Base-by-base conservation (phyloP, 2,329 filamentous ascomycete species). In the Sporothrix dimorphospora region DNA sequence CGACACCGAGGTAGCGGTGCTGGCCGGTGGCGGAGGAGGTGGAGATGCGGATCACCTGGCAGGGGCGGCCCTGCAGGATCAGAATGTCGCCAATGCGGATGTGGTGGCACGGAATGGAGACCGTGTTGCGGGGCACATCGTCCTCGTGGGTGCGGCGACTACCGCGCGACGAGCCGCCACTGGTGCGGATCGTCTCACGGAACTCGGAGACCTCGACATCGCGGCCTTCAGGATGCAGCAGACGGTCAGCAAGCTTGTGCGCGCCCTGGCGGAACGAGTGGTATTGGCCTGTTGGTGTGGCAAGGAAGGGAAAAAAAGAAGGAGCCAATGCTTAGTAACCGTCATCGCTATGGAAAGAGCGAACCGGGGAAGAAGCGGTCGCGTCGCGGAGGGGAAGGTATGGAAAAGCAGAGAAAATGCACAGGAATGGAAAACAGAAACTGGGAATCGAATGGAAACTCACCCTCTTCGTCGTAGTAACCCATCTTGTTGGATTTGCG, bases 1-100 rank as follows among this genome's bases (percentile, higher is more conserved):
- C 96, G 78, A 99, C 96, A 90, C 96, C 96, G 76, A 99, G 93
- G 90, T 98, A 99, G 82, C 96, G 93, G 91, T 99, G 95, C 90
- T 99, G 96, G 83, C 96, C 96, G 75, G 96, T 99, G 87, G 97
- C 95, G 78, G 93, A 89, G 72, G 95, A 98, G 85, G 94, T 97
- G 78, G 94, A 97, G 91, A 99, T 98, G 83, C 95, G 95, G 88
- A 99, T 99, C 84, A 99, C 95, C 90, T 99, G 96, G 92, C 94
- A 98, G 80, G 96, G 94, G 79, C 96, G 95, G 83, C 95, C 95
- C 89, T 99, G 96, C 78, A 99, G 94, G 87, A 98, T 97, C 85
- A 99, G 86, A 85, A 99, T 93, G 85, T 99, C 96, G 84, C 96
- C 96, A 79, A 98, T 93, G 87, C 96, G 96, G 87, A 99, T 95